Percentiles rank a stretch among this genome's conserved stretches.
phyloP scores from a whole-genome alignment of 306 rosid genomes.

The Ormosia semicastrata region DNA sequence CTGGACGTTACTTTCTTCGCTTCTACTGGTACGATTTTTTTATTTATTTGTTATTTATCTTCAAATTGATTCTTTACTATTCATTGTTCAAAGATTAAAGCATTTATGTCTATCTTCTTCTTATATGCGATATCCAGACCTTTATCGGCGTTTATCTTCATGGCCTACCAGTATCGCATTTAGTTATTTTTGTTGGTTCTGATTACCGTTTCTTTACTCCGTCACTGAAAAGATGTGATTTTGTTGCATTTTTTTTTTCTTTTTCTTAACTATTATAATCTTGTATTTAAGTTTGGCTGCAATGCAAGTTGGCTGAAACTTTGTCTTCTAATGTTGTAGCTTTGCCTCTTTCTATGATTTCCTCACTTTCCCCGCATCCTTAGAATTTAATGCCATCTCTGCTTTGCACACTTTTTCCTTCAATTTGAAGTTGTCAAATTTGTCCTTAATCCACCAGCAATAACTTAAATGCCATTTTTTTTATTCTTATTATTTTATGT shows the following conservation, averaged over 20 bases:
- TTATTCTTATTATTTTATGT: background rate
- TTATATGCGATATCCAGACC: background rate
- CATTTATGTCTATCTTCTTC: background rate
- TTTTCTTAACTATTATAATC: background rate
- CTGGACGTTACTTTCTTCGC: background rate
- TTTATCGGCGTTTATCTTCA: no score
- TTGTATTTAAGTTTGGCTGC: background rate
- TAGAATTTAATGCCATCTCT: background rate
- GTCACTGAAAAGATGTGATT: background rate
- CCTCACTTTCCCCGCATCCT: background rate
- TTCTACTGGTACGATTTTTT: constrained; percentile 17
- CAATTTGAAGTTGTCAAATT: constrained; percentile 37
- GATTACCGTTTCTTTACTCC: background rate
- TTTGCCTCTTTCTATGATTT: constrained; percentile 20
- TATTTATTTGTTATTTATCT: background rate
- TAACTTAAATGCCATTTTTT: background rate
- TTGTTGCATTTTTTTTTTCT: background rate
- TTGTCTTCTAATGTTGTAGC: background rate
- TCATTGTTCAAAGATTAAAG: background rate
- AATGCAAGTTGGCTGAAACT: background rate
- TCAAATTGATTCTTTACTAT: background rate
- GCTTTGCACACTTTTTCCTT: background rate
- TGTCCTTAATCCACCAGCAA: background rate
- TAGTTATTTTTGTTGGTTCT: background rate
- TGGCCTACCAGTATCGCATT: background rate